Evolutionary conservation across 1,284 basidiomycete species (phyloP).

Genomic region (Heterobasidion annosum): DNA sequence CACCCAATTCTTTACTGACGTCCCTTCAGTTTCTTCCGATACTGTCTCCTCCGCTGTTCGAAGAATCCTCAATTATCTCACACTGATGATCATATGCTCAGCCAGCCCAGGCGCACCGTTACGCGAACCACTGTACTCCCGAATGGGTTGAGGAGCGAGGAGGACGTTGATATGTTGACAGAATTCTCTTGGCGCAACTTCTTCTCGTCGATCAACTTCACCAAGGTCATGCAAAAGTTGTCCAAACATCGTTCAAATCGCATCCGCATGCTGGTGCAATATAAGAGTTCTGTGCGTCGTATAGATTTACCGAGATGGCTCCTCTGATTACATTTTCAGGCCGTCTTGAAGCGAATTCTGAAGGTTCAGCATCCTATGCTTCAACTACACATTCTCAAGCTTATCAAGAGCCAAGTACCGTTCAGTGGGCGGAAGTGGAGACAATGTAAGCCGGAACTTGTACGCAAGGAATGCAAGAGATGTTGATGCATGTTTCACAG

Average conservation of each 20-base stretch:
- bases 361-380: conserved; percentile 91
- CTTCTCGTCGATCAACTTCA: conserved; percentile 97
- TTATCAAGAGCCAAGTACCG: conserved; percentile 98
- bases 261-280: conserved; percentile 94
- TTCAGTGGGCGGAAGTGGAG: conserved; percentile 98
- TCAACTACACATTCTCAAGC: conserved; percentile 93
- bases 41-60: conserved; percentile 74
- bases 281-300: conserved; percentile 86
- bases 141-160: conserved; percentile 65
- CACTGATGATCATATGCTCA: conserved; percentile 51
- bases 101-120: conserved; percentile 46
- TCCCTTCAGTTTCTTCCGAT: conserved; percentile 82
- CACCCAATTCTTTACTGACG: conserved; percentile 6
- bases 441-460: conserved; percentile 58
- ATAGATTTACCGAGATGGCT: not conserved
- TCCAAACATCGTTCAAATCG: conserved; percentile 93
- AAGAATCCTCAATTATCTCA: conserved; percentile 45
- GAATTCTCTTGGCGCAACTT: conserved; percentile 99
- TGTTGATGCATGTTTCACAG: conserved; percentile 28
- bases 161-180: conserved; percentile 85
- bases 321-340: conserved; percentile 35
- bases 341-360: conserved; percentile 90
- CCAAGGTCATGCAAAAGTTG: conserved; percentile 96
- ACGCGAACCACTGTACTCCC: conserved; percentile 47
- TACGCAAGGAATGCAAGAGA: not conserved